Base-by-base conservation (phyloP, 768 basidiomycete species). In the Suillus tomentosus region DNA sequence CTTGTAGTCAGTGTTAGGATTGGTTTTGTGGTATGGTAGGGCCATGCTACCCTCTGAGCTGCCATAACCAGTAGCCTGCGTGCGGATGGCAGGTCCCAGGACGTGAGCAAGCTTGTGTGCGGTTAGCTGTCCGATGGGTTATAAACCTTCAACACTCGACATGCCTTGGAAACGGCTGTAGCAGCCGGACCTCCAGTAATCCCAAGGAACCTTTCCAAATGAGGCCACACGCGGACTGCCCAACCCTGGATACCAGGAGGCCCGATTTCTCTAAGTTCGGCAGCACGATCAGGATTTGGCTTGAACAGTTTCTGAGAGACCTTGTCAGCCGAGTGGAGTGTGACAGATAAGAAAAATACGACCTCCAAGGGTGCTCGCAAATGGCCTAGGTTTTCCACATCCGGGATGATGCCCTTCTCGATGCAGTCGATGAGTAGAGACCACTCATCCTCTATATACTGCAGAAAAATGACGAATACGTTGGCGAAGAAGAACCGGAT, bases 361-460 rank as follows among this genome's bases (percentile, higher is more conserved):
- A 66, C 65, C 63, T 66, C 39, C 3, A 66, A 55, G 31, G 60
- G 55, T 4, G n/a, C 19, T 22, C 57, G 27, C 7, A 66, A 36
- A 37, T 31, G 48, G 7, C 31, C 59, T 8, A 66, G 36, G 3
- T 55, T 19, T 56, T 64, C 60, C 11, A 64, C 8, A 17, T 66
- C 60, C 2, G 60, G 65, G 40, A 66, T 55, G 17, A 45, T 51
- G 24, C 65, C 63, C 13, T 64, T 53, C 53, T 60, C 54, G 22
- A 66, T 66, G 55, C 57, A 54, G 5, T 60, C 40, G 2, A 64
- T 13, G 15, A 64, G 54, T 6, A 43, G 19, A 27, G 37, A 31
- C 65, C 65, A 66, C 10, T 42, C 48, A 56, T 65, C 63, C 40
- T 66, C 63, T 17, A 66, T 40, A 22, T n/a, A 45, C 9, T 54